These are phyloP conservation scores for Xylariales sp. DNA, from an alignment of 2,329 filamentous ascomycete species.

Conservation along the genomic window DNA sequence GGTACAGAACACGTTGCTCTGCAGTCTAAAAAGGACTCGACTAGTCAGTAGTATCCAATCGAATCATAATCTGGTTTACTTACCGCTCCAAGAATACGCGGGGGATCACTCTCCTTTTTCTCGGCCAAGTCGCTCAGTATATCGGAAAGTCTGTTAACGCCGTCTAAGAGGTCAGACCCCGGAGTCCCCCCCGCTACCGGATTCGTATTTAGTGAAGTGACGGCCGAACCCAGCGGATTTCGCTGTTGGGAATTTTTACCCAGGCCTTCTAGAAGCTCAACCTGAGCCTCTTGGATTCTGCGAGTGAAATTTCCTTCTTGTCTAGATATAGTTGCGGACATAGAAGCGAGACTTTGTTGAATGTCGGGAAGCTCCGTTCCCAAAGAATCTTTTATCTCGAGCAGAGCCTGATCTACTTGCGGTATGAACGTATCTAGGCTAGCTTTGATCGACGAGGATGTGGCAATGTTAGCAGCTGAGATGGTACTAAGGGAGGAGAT, in stretches of 20 bases:
- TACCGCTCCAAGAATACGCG: background rate
- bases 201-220: background rate
- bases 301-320: background rate
- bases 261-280: background rate
- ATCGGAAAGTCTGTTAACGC: background rate
- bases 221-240: background rate
- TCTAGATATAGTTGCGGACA: background rate
- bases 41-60: background rate
- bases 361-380: background rate
- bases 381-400: background rate
- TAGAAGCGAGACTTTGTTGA: background rate
- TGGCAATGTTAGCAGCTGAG: background rate
- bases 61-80: background rate
- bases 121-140: background rate
- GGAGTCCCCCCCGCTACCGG: background rate
- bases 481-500: constrained; percentile 4
- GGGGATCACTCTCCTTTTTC: background rate
- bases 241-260: too few species aligned
- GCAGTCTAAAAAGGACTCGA: background rate
- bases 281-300: background rate
- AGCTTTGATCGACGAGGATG: constrained; percentile 10
- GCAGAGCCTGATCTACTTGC: background rate
- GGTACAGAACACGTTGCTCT: constrained; percentile 10
- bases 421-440: constrained; percentile 17
- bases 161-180: background rate